phyloP scores from a whole-genome alignment of 2,329 filamentous ascomycete species.

The Colletotrichum musicola region DNA sequence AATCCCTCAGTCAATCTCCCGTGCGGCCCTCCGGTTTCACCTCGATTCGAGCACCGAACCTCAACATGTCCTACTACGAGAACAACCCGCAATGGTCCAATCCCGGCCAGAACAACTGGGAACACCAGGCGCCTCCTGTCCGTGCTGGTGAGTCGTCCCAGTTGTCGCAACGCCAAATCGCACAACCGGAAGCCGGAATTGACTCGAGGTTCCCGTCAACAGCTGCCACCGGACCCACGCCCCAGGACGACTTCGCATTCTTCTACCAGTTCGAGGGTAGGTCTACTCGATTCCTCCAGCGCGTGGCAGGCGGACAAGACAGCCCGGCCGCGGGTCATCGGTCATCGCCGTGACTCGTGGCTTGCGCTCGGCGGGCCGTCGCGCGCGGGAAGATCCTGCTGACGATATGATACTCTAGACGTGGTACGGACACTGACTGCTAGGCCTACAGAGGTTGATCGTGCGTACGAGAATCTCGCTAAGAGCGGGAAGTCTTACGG shows the following conservation, averaged over 20 bases:
- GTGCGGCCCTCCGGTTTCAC: conserved; percentile 28
- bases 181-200: conserved; percentile 33
- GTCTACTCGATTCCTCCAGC: conserved; percentile 51
- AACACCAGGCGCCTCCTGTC: conserved; percentile 59
- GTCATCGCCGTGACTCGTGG: too few relatives aligned
- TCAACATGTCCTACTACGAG: conserved; percentile 61
- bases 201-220: conserved; percentile 42
- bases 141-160: conserved; percentile 48
- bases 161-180: conserved; percentile 34
- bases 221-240: conserved; percentile 82
- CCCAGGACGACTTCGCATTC: conserved; percentile 85
- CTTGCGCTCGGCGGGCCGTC: conserved; percentile 4
- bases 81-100: conserved; percentile 56
- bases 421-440: conserved; percentile 41
- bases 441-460: conserved; percentile 83
- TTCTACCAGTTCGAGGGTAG: conserved; percentile 90
- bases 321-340: background rate
- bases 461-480: conserved; percentile 92
- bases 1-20: conserved; percentile 17
- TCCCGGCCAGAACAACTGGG: conserved; percentile 57
- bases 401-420: conserved; percentile 34
- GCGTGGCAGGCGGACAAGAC: conserved; percentile 9
- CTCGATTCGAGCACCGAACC: background rate
- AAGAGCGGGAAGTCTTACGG: conserved; percentile 97
- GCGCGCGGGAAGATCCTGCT: conserved; percentile 30